Base-by-base conservation (phyloP, 352 stramenopile species). In the Stephanocyclus meneghinianus region DNA sequence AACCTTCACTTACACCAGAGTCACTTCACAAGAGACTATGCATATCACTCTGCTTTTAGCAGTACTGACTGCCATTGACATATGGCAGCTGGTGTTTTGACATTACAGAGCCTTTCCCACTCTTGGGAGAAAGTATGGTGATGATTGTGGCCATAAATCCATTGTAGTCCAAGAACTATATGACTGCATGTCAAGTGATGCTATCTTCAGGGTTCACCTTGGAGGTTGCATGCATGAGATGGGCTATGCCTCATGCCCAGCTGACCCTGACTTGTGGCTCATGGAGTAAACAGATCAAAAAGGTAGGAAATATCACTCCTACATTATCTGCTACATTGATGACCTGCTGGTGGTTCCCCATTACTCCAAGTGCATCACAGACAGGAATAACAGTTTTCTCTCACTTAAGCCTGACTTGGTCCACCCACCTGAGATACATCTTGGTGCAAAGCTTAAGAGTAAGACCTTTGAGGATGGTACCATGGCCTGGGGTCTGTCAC, bases 91-190 rank as follows among this genome's bases (percentile, higher is more conserved):
- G 71, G 82, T 21, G 55, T 85, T 21, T 6, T 60, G 51, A 78
- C 35, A 40, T 40, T 8, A 40, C 35, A 0, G 7, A 4, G 35
- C 35, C 35, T 40, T 40, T 4, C 35, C 35, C 35, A 40, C 35
- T 4, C 35, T 40, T 40, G 83, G 79, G 0, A 18, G 35, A 21
- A 71, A 87, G 50, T 84, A 69, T 61, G 79, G 66, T 16, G 6
- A 53, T 30, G 71, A 70, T 6, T 77, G 78, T 11, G 30, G 4
- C 42, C 0, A 8, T 4, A 40, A 40, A 8, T 59, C 61, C 1
- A 26, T 88, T 0, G 80, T 86, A 45, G 65, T 72, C 0, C 45
- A 72, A 7, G 66, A 70, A 9, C 21, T 86, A 0, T 88, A 87
- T 71, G 82, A 2, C 13, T 11, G 5, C 1, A 21, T 7, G 45